Evolutionary conservation across 2,329 filamentous ascomycete genomes (phyloP).

Genomic region (Phialophora chinensis): DNA sequence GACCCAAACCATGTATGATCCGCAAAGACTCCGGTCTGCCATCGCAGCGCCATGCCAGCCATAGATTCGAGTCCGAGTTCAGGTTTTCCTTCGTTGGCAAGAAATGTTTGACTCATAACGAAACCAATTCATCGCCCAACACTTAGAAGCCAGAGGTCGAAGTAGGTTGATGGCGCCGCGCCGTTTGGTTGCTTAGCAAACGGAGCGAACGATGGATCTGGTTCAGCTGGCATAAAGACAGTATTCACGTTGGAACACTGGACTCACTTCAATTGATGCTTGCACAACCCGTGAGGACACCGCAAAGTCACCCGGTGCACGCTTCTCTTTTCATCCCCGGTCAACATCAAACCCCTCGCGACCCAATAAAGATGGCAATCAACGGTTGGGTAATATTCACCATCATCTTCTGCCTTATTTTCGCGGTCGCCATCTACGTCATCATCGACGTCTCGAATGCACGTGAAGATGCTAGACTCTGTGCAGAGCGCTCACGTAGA

Average conservation of each 20-base stretch:
- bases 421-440: not conserved
- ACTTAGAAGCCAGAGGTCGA: not conserved
- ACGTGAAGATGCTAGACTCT: not conserved
- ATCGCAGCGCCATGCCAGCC: not conserved
- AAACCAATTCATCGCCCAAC: not conserved
- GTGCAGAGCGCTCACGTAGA: not conserved
- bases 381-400: conserved; percentile 6
- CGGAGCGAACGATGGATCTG: not conserved
- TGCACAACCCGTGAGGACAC: not conserved
- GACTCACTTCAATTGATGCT: not conserved
- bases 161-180: not conserved
- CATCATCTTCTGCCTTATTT: conserved; percentile 4
- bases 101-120: not conserved
- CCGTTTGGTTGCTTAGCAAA: not conserved
- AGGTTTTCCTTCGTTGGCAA: not conserved
- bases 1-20: not conserved
- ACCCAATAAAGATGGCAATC: not conserved
- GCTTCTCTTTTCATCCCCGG: not conserved
- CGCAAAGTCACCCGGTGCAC: not conserved
- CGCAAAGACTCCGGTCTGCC: not conserved
- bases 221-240: not conserved
- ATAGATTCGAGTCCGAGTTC: not conserved
- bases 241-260: not conserved
- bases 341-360: not conserved
- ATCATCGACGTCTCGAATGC: not conserved